These are phyloP conservation scores for Penicillium brasilianum DNA, from an alignment of 2,329 filamentous ascomycete species.

Conservation along the genomic window DNA sequence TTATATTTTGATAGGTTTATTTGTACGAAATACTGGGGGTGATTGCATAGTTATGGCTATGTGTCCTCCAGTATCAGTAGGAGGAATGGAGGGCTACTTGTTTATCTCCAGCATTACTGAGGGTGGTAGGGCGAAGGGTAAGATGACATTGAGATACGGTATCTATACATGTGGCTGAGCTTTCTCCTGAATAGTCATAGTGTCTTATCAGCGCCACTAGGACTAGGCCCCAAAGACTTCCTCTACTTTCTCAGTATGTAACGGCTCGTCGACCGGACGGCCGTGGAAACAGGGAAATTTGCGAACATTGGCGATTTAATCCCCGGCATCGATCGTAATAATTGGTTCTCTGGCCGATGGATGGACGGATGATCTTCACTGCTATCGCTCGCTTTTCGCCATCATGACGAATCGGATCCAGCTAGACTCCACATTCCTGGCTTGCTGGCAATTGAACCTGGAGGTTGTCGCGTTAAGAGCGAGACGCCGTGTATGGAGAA, in stretches of 20 bases:
- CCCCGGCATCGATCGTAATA: not conserved
- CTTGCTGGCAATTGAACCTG: not conserved
- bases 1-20: not conserved
- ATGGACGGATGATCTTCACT: slow-evolving; percentile 8
- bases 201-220: no score
- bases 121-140: slow-evolving; percentile 12
- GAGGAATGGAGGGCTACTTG: not conserved
- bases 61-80: not conserved
- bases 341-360: not conserved
- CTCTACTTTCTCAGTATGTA: not conserved
- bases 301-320: slow-evolving; percentile 7
- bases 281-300: not conserved
- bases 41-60: not conserved
- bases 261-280: not conserved
- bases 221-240: no score
- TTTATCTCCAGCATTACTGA: slow-evolving; percentile 5
- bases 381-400: not conserved
- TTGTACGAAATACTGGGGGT: no score
- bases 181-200: not conserved
- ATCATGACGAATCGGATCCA: slow-evolving; percentile 7
- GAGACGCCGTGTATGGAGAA: not conserved
- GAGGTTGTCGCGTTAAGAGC: not conserved
- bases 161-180: slow-evolving; percentile 7
- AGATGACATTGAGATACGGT: slow-evolving; percentile 20
- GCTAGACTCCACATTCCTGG: slow-evolving; percentile 3